Conservation (phyloP, 441 rosid species). For the Melastoma candidum region DNA sequence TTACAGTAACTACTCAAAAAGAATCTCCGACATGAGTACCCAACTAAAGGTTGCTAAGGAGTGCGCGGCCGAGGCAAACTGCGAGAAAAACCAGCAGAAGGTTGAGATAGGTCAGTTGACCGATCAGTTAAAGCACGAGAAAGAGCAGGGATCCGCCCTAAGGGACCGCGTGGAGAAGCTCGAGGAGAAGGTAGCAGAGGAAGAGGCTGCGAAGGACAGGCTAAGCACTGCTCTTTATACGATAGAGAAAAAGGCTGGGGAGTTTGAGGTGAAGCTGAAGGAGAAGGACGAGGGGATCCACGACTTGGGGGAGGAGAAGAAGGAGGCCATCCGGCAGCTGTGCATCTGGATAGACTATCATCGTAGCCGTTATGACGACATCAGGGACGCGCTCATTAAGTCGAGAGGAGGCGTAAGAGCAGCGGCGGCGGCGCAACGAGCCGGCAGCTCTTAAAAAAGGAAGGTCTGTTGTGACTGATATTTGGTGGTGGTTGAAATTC, state of each 20-base stretch:
- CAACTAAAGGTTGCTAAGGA: slow-evolving; percentile 34
- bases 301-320: slow-evolving; percentile 72
- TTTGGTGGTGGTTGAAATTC: slow-evolving; percentile 13
- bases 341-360: slow-evolving; percentile 79
- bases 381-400: slow-evolving; percentile 37
- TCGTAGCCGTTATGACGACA: slow-evolving; percentile 42
- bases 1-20: slow-evolving; percentile 22
- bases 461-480: not conserved
- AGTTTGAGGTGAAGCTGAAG: slow-evolving; percentile 31
- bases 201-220: slow-evolving; percentile 39
- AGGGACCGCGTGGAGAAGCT: slow-evolving; percentile 36
- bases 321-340: slow-evolving; percentile 90
- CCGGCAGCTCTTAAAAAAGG: not conserved
- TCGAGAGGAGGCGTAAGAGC: slow-evolving; percentile 26
- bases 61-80: slow-evolving; percentile 30
- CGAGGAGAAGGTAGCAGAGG: slow-evolving; percentile 32
- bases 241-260: slow-evolving; percentile 32
- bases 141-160: slow-evolving; percentile 26
- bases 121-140: slow-evolving; percentile 29
- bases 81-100: slow-evolving; percentile 25
- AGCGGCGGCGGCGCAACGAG: slow-evolving; percentile 4
- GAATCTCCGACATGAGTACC: slow-evolving; percentile 27
- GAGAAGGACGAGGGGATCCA: slow-evolving; percentile 38
- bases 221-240: slow-evolving; percentile 22
- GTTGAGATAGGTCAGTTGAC: slow-evolving; percentile 23